phyloP scores from a whole-genome alignment of 495 filamentous ascomycete species.

The Astrothelium macrocarpum region DNA sequence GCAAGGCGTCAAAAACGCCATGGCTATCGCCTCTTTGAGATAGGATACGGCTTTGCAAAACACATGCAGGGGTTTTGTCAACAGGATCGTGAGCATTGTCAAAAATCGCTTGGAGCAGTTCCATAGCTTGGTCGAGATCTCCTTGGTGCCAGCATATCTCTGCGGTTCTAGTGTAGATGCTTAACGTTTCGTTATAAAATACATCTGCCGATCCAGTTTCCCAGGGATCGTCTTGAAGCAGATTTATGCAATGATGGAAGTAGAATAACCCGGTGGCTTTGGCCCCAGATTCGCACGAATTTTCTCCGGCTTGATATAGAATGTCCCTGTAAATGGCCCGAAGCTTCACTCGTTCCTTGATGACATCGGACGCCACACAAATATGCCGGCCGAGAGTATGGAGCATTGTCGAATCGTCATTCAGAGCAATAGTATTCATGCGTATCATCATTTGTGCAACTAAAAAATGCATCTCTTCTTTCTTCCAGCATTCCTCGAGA shows the following conservation, averaged over 20 bases:
- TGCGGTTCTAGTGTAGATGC: slow-evolving; percentile 63
- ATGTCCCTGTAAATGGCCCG: slow-evolving; percentile 60
- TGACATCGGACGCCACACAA: slow-evolving; percentile 59
- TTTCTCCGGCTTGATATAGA: slow-evolving; percentile 65
- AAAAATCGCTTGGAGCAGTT: slow-evolving; percentile 55
- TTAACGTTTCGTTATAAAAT: slow-evolving; percentile 74
- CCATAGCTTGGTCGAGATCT: slow-evolving; percentile 51
- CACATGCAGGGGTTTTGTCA: slow-evolving; percentile 69
- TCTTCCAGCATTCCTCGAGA: slow-evolving; percentile 55
- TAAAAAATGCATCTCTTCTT: slow-evolving; percentile 75
- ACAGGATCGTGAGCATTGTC: slow-evolving; percentile 52
- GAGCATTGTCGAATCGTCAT: slow-evolving; percentile 27
- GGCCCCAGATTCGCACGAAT: slow-evolving; percentile 68
- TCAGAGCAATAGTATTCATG: background rate
- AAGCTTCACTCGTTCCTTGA: slow-evolving; percentile 50
- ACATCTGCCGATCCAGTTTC: slow-evolving; percentile 48
- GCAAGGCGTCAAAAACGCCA: slow-evolving; percentile 57
- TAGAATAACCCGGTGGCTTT: slow-evolving; percentile 69
- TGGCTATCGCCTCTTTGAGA: slow-evolving; percentile 60
- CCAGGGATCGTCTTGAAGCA: slow-evolving; percentile 75
- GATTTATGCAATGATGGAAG: slow-evolving; percentile 60
- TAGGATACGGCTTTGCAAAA: slow-evolving; percentile 66
- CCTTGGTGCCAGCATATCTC: slow-evolving; percentile 73
- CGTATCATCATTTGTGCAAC: slow-evolving; percentile 65
- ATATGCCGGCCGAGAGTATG: slow-evolving; percentile 69